phyloP scores from a whole-genome alignment of 2,329 filamentous ascomycete species.

The Didymella pinodella region DNA sequence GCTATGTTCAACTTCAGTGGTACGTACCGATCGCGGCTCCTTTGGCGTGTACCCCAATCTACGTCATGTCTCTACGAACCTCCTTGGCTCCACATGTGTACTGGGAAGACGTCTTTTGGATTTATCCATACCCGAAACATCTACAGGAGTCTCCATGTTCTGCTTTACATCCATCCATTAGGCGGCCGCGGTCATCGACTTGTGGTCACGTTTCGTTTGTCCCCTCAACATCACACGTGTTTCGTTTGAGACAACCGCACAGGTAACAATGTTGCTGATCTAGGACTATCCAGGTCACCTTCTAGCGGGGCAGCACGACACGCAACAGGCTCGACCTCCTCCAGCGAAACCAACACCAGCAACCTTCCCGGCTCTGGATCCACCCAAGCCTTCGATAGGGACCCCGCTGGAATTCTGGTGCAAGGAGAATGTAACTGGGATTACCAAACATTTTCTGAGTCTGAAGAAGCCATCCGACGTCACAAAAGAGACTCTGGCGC shows the following conservation, averaged over 20 bases:
- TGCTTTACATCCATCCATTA: slow-evolving; percentile 4
- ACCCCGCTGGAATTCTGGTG: slow-evolving; percentile 44
- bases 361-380: slow-evolving; percentile 60
- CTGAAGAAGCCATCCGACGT: slow-evolving; percentile 55
- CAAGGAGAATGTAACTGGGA: slow-evolving; percentile 49
- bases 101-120: not conserved
- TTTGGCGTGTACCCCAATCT: slow-evolving; percentile 4
- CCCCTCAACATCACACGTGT: slow-evolving; percentile 36
- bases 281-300: slow-evolving; percentile 43
- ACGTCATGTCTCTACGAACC: slow-evolving; percentile 15
- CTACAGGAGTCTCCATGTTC: not conserved
- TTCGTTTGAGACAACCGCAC: slow-evolving; percentile 40
- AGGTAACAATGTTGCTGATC: slow-evolving; percentile 41
- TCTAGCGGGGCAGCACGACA: slow-evolving; percentile 51
- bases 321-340: slow-evolving; percentile 54
- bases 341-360: slow-evolving; percentile 60
- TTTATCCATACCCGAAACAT: not conserved
- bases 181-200: slow-evolving; percentile 28
- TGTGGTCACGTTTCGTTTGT: slow-evolving; percentile 22
- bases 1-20: slow-evolving; percentile 51
- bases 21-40: slow-evolving; percentile 32
- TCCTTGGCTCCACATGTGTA: slow-evolving; percentile 4
- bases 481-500: slow-evolving; percentile 48
- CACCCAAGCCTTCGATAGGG: slow-evolving; percentile 42
- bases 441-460: slow-evolving; percentile 54